Base-by-base conservation (phyloP, 495 filamentous ascomycete genomes). In the Aspergillus mulundensis region DNA sequence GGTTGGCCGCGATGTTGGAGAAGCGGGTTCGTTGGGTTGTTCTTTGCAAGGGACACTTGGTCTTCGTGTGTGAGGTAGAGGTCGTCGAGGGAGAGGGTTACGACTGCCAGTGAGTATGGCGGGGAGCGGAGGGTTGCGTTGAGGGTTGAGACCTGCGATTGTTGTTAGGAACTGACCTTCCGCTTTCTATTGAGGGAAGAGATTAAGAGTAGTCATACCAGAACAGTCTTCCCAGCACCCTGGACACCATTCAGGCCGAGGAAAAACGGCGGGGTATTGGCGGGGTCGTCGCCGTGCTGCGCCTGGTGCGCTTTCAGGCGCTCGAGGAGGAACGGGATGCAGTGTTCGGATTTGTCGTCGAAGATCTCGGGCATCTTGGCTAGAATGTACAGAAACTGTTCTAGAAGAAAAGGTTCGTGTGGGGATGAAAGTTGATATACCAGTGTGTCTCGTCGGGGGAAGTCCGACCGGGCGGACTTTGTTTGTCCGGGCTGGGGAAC, bases 21-120 rank as follows among this genome's bases (percentile, higher is more conserved):
- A 2, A 97, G 77, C 15, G 79, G 80, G 62, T 97, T 97, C 28
- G 78, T 64, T 0, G 85, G 81, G 66, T 93, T 74, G 0, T 79
- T 65, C 24, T 67, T 57, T 14, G 77, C 88, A 15, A 97, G 80
- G 8, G 76, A 69, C n/a, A 80, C 66, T 72, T 95, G 93, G 60
- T 86, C 80, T 40, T 73, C 75, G 69, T 89, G 87, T 3, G 84
- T 75, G 52, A 95, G 82, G 69, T 97, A 97, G 53, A 97, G 83
- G 70, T 97, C 92, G 69, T 97, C 93, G 53, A 96, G 90, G 64
- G 88, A 92, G 63, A 91, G 77, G 7, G 92, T 89, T 32, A 88
- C 75, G 5, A 89, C 90, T 51, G 83, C 74, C 38, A 96, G 78
- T 10, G 76, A 79, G 68, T 90, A 81, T 1, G 84, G 84, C 21